Conservation (phyloP, 2,329 filamentous ascomycete species). For the Paracamarosporium sp. region DNA sequence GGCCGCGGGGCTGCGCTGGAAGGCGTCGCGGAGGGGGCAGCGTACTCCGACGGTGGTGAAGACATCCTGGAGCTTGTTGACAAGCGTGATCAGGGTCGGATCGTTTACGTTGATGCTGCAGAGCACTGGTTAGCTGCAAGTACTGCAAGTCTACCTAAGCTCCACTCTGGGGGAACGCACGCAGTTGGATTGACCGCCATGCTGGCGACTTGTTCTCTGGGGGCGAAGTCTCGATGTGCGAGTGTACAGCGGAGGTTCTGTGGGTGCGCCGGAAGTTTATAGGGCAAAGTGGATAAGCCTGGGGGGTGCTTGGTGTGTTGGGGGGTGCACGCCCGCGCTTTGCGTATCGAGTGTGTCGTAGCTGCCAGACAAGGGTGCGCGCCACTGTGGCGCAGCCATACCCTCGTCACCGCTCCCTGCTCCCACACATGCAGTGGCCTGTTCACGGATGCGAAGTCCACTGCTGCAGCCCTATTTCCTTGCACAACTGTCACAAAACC, state of each 20-base stretch:
- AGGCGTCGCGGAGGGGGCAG: constrained; percentile 25
- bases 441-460: not conserved
- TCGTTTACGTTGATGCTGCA: constrained; percentile 75
- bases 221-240: not conserved
- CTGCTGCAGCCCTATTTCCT: not conserved
- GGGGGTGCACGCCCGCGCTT: not conserved
- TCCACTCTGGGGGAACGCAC: constrained; percentile 31
- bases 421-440: not conserved
- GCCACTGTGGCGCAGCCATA: constrained; percentile 6
- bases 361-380: constrained; percentile 3
- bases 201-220: constrained; percentile 7
- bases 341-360: constrained; percentile 7
- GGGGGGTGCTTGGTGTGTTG: not conserved
- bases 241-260: not conserved
- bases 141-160: not conserved
- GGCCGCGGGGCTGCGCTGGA: constrained; percentile 11
- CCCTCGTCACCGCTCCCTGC: not conserved
- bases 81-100: constrained; percentile 75
- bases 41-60: constrained; percentile 92
- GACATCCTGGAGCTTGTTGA: constrained; percentile 99
- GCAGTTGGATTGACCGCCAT: constrained; percentile 52
- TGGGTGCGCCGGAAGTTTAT: not conserved
- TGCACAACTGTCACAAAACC: not conserved
- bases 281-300: not conserved
- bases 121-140: constrained; percentile 32